phyloP scores from a whole-genome alignment of 2,329 filamentous ascomycete genomes.

The Pseudopyricularia cyperi region DNA sequence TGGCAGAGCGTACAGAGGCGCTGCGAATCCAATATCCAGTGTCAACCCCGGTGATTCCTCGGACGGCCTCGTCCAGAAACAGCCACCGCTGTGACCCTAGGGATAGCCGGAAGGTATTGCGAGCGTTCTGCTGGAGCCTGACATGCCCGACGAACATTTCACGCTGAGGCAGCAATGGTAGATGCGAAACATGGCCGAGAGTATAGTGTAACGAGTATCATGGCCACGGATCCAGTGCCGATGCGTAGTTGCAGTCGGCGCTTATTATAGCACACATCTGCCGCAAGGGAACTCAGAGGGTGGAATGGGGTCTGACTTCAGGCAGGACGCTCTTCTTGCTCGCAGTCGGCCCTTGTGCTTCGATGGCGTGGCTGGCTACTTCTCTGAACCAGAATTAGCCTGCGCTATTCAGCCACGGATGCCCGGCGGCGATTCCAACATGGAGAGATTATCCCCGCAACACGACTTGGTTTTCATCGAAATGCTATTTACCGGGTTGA shows the following conservation, averaged over 20 bases:
- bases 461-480: neutral
- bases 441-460: neutral
- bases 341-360: neutral
- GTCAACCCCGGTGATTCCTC: conserved; percentile 11
- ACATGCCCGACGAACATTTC: neutral
- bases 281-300: conserved; percentile 11
- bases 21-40: conserved; percentile 15
- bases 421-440: neutral
- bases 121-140: neutral
- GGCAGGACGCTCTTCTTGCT: conserved; percentile 4
- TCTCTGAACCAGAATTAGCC: neutral
- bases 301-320: conserved; percentile 14
- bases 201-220: conserved; percentile 1
- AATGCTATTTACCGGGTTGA: neutral
- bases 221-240: conserved; percentile 17
- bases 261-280: conserved; percentile 5
- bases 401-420: neutral
- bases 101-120: conserved; percentile 6
- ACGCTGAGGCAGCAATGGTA: neutral
- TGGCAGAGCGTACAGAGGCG: conserved; percentile 14
- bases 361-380: neutral
- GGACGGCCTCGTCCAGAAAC: conserved; percentile 8
- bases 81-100: conserved; percentile 6
- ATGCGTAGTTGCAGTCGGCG: conserved; percentile 19
- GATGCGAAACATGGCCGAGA: neutral